Conservation (phyloP, 352 stramenopile genomes). For the Plasmopara halstedii region DNA sequence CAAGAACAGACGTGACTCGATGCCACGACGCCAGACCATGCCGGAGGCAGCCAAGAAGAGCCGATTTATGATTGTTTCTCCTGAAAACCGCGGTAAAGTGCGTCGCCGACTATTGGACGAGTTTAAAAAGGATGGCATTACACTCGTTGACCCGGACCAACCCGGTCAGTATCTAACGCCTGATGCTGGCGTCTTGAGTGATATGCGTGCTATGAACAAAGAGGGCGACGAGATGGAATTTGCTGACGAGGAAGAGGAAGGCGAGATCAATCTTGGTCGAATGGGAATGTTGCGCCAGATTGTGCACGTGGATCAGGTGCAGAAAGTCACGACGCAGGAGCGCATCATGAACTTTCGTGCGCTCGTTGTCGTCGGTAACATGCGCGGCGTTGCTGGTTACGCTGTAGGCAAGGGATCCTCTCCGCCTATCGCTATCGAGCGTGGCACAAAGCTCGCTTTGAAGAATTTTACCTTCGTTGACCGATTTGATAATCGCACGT, state of each 20-base stretch:
- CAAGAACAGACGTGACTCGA: slow-evolving; percentile 48
- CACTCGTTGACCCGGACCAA: slow-evolving; percentile 46
- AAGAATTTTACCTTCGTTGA: slow-evolving; percentile 94
- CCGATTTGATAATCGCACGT: slow-evolving; percentile 86
- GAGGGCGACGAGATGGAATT: slow-evolving; percentile 70
- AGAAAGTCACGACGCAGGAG: slow-evolving; percentile 88
- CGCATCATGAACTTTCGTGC: slow-evolving; percentile 90
- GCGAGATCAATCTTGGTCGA: slow-evolving; percentile 55
- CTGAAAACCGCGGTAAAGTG: slow-evolving; percentile 70
- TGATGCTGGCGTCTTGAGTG: slow-evolving; percentile 46
- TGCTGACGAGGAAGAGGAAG: slow-evolving; percentile 49
- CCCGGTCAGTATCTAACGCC: slow-evolving; percentile 41
- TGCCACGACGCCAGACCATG: slow-evolving; percentile 64
- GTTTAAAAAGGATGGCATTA: slow-evolving; percentile 69
- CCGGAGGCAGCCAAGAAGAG: slow-evolving; percentile 66
- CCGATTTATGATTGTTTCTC: slow-evolving; percentile 62
- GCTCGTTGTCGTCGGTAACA: slow-evolving; percentile 91
- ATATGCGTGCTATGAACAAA: slow-evolving; percentile 63
- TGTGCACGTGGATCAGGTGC: slow-evolving; percentile 76
- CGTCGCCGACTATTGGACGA: slow-evolving; percentile 70
- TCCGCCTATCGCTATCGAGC: slow-evolving; percentile 81
- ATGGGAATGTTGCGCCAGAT: slow-evolving; percentile 73
- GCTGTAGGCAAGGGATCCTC: slow-evolving; percentile 88
- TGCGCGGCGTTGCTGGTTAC: slow-evolving; percentile 89
- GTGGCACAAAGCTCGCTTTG: slow-evolving; percentile 86